Conservation (phyloP, 2,329 filamentous ascomycete species). For the Nemania serpens region DNA sequence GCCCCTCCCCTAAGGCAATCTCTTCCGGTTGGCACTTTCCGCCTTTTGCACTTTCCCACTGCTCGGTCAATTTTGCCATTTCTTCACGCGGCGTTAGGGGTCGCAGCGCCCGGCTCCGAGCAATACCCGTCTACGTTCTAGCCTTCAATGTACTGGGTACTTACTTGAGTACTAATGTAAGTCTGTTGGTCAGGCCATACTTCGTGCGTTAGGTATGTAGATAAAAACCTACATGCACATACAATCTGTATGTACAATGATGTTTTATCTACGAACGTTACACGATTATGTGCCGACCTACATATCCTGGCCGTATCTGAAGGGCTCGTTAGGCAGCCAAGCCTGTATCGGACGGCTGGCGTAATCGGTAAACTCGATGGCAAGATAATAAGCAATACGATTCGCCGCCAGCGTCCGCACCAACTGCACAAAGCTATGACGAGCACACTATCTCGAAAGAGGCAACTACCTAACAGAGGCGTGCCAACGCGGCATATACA, state of each 20-base stretch:
- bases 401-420: too few species aligned
- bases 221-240: too few species aligned
- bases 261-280: too few species aligned
- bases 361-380: not conserved
- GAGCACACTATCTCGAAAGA: not conserved
- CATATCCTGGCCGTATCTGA: not conserved
- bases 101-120: conserved; percentile 26
- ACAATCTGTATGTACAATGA: too few species aligned
- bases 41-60: conserved; percentile 8
- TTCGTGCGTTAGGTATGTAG: too few species aligned
- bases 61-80: conserved; percentile 4
- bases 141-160: too few species aligned
- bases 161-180: too few species aligned
- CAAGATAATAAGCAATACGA: too few species aligned
- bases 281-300: too few species aligned
- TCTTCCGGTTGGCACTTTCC: not conserved
- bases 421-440: too few species aligned
- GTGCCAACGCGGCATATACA: not conserved
- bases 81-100: conserved; percentile 21
- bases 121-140: not conserved
- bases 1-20: conserved; percentile 6
- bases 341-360: not conserved
- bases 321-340: not conserved
- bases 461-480: not conserved
- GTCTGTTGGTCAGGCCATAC: too few species aligned